phyloP scores from a whole-genome alignment of 306 rosid genomes.

The Oemleria cerasiformis region DNA sequence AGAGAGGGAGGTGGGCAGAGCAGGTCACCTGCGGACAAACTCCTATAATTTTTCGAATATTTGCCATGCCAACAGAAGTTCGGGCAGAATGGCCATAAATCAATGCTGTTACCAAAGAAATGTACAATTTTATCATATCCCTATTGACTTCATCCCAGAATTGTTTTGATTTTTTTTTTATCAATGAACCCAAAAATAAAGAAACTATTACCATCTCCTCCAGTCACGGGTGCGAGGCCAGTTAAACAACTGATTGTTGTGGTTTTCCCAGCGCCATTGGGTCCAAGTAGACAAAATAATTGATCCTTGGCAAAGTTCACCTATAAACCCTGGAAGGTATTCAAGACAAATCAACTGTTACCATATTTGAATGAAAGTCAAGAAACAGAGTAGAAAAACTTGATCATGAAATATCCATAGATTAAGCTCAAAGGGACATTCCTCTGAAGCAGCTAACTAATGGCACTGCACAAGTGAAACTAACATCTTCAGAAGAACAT shows the following conservation, averaged over 20 bases:
- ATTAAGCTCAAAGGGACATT: neutral
- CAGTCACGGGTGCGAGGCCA: constrained; percentile 77
- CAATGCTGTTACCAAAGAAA: constrained; percentile 49
- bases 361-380: neutral
- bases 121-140: constrained; percentile 3
- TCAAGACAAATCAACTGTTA: constrained; percentile 20
- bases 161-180: neutral
- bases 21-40: constrained; percentile 86
- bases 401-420: neutral
- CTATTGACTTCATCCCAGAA: neutral
- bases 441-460: neutral
- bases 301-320: constrained; percentile 78
- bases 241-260: constrained; percentile 85
- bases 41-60: constrained; percentile 71
- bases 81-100: constrained; percentile 71
- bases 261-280: constrained; percentile 96
- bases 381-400: neutral
- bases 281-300: constrained; percentile 88
- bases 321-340: constrained; percentile 76
- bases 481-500: neutral
- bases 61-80: constrained; percentile 71
- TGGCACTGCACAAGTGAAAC: neutral
- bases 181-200: neutral
- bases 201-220: constrained; percentile 67
- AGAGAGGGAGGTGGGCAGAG: neutral